Base-by-base conservation (phyloP, 2,329 filamentous ascomycete genomes). In the Drechslera avenae region DNA sequence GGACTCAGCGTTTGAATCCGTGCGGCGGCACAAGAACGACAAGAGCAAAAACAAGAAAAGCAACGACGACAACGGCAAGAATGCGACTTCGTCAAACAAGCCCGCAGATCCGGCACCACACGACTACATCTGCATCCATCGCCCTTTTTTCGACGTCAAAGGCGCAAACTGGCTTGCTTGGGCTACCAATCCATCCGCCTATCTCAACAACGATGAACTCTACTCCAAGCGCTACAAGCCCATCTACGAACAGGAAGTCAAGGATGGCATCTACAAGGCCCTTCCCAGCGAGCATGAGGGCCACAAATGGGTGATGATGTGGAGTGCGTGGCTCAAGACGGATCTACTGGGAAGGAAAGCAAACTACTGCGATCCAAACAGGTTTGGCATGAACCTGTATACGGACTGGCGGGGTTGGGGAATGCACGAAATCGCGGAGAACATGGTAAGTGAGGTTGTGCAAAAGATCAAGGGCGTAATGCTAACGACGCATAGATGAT, bases 261-360 rank as follows among this genome's bases (percentile, higher is more conserved):
- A 45, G 5, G 42, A 41, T 2, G 42, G 34, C 4, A 46, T 60
- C 12, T 49, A 43, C 19, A 34, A 50, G n/a, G 14, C 46, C 13
- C 31, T 47, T 18, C 46, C 57, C 6, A 16, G 19, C 7, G 33
- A 62, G 1, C 39, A 56, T 17, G 37, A 37, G 9, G 48, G 47
- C 10, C 54, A 56, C 44, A 65, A 64, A 42, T 65, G 62, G 60
- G 43, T 65, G 5, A 64, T 63, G 5, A 46, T 61, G 54, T 45
- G 47, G 44, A 35, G 42, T n/a, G 51, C 46, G 16, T 63, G 46
- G 47, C 37, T 52, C n/a, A 57, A 47, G 37, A 39, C 14, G 13
- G 36, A 46, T 17, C 33, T 54, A 1, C 36, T 43, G 5, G 10
- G 9, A 6, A 33, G 35, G 6, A 48, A 52, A 21, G 41, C 45